Base-by-base conservation (phyloP, 768 basidiomycete genomes). In the Paxillus ammoniavirescens region DNA sequence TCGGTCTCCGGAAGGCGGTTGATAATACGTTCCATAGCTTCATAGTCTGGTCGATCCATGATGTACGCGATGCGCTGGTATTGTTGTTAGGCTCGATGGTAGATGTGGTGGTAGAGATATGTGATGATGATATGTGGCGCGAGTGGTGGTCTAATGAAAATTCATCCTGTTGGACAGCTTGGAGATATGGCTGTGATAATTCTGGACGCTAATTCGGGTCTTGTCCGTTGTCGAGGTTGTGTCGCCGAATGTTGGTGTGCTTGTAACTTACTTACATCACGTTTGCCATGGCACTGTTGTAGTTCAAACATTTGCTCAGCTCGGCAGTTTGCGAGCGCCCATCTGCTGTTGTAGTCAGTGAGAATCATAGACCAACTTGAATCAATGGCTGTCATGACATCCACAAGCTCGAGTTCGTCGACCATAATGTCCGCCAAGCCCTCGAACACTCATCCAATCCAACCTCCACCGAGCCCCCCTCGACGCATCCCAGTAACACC, bases 401-500 rank as follows among this genome's bases (percentile, higher is more conserved):
- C 68, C 51, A 70, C 63, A 75, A 83, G 76, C 73, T 81, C 73
- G 71, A 73, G 76, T 37, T 80, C 82, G 53, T 79, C 80, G 37
- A 80, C 83, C 15, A 59, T 71, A 44, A 79, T 80, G 1, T 67
- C 73, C 28, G 75, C 77, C 9, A 64, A 54, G 18, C 58, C 49
- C 17, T 46, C 61, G 54, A 42, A 73, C 64, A 50, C 65, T 52
- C 52, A 61, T 52, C 47, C 63, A 67, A 54, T 63, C 58, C 74
- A 68, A 18, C 78, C 67, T 41, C 77, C 72, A 14, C 73, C 79
- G 12, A 63, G 75, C 18, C 76, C 81, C 56, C 63, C 79, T 17
- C 82, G 81, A 53, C 81, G 87, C 23, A 87, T 93, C 47, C 90
- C 91, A 51, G 88, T 93, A 17, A 92, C 91, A 0, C 91, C 91